These are phyloP conservation scores for Bisporella sp. DNA, from an alignment of 2,329 filamentous ascomycete species.

Conservation along the genomic window DNA sequence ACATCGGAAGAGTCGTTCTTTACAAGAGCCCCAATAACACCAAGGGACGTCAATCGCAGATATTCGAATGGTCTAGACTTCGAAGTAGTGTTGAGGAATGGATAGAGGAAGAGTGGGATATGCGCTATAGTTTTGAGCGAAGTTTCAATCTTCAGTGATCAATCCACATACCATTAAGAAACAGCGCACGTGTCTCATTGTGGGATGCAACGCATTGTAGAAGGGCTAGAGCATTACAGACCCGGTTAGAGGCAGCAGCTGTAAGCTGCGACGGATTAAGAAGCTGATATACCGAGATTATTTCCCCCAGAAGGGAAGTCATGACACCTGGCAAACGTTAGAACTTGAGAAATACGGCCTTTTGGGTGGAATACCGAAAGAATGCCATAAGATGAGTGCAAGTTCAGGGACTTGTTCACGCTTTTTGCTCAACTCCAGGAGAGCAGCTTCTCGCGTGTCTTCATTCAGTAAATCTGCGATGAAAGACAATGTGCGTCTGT, in stretches of 20 bases:
- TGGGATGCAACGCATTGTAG: conserved; percentile 96
- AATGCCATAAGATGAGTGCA: conserved; percentile 95
- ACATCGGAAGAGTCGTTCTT: conserved; percentile 99
- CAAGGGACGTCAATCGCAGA: conserved; percentile 87
- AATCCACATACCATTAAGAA: conserved; percentile 69
- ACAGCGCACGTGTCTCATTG: conserved; percentile 89
- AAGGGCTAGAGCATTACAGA: conserved; percentile 93
- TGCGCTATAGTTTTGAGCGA: conserved; percentile 56
- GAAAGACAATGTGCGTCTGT: conserved; percentile 84
- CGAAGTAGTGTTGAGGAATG: conserved; percentile 96
- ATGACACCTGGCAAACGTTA: conserved; percentile 66
- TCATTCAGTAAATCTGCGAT: conserved; percentile 89
- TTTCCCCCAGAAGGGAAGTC: conserved; percentile 95
- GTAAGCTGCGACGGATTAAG: conserved; percentile 96
- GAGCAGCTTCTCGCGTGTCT: conserved; percentile 77
- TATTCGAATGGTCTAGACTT: conserved; percentile 98
- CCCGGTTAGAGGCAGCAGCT: conserved; percentile 91
- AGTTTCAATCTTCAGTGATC: not conserved
- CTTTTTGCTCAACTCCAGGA: conserved; percentile 97
- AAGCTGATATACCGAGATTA: conserved; percentile 96
- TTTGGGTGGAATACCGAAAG: conserved; percentile 64
- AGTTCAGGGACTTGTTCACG: conserved; percentile 95
- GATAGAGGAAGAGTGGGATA: conserved; percentile 95
- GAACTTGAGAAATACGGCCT: not conserved
- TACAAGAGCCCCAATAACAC: conserved; percentile 92